Base-by-base conservation (phyloP, 2,329 filamentous ascomycete species). In the Fusarium lateritium region DNA sequence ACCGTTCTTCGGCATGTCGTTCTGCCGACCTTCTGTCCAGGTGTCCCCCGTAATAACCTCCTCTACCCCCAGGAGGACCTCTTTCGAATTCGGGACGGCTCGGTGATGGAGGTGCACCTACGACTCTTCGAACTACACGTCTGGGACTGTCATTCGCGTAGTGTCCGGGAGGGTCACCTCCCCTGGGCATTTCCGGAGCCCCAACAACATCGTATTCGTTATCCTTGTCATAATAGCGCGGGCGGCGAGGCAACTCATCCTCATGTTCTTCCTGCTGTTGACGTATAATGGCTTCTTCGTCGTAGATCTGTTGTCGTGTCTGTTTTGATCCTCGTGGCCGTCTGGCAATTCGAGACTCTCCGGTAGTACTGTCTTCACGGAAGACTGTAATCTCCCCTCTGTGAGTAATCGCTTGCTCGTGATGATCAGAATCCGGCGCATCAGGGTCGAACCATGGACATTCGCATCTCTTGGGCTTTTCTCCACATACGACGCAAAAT, bases 401-500 rank as follows among this genome's bases (percentile, higher is more conserved):
- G n/a, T 69, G 72, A 2, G 85, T 83, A 7, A 86, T 80, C 80
- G 88, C 84, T 61, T 88, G 83, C 15, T 85, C 82, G 11, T 88
- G 76, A 5, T 82, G 82, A 67, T 91, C 89, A 14, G 80, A 81
- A 52, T 89, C 87, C 7, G 81, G 76, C 5, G 77, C 69, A 26
- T 88, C 85, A 72, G 90, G 88, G 76, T 90, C 92, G 82, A 94
- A 94, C 89, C 90, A 93, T 0, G 92, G 91, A 70, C 94, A 97
- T 54, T 92, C 89, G 75, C 94, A 97, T 2, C 85, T 89, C 80
- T 93, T 95, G 93, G 94, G 97, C 72, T 92, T 92, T 33, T 83
- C 77, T 22, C 92, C 94, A 76, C 94, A 97, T 26, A 93, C 86
- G 88, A 96, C 94, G 80, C 94, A 97, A 75, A 97, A 97, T 73